Evolutionary conservation across 257 asterid species (phyloP).

Genomic region (Solanum stenotomum): DNA sequence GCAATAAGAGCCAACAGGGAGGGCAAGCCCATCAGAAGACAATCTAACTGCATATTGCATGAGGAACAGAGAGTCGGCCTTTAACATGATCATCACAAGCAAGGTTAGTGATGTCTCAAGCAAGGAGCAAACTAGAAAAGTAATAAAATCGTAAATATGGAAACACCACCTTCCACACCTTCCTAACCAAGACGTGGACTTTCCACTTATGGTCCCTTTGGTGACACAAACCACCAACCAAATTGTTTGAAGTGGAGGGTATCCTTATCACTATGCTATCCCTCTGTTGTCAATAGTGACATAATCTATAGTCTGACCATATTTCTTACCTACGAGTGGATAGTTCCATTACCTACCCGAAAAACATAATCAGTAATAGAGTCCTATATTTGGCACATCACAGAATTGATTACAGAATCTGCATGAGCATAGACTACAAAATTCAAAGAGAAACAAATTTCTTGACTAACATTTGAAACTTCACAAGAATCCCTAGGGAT

Average conservation of each 20-base stretch:
- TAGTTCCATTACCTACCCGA: neutral
- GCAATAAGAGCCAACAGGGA: constrained; percentile 15
- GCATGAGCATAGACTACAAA: neutral
- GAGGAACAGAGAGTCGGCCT: neutral
- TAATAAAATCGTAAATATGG: neutral
- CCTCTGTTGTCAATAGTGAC: neutral
- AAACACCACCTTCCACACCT: neutral
- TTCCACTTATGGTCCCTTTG: neutral
- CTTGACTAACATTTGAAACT: neutral
- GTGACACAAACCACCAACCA: neutral
- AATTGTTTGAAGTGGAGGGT: neutral
- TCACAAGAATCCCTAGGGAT: neutral
- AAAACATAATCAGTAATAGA: neutral
- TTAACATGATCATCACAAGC: neutral
- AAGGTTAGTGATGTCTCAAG: neutral
- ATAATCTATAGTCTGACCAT: neutral
- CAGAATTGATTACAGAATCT: neutral
- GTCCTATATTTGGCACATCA: neutral
- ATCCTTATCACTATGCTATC: neutral
- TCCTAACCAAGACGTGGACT: neutral
- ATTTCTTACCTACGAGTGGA: neutral
- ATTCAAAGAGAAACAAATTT: neutral
- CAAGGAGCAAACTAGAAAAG: neutral
- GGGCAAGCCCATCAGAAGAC: neutral
- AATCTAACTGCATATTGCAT: neutral